A percentile compares a stretch with the other conserved stretches of the same genome.
These are phyloP conservation scores for Gastrolobium bilobum DNA, from an alignment of 306 rosid species.

Conservation along the genomic window DNA sequence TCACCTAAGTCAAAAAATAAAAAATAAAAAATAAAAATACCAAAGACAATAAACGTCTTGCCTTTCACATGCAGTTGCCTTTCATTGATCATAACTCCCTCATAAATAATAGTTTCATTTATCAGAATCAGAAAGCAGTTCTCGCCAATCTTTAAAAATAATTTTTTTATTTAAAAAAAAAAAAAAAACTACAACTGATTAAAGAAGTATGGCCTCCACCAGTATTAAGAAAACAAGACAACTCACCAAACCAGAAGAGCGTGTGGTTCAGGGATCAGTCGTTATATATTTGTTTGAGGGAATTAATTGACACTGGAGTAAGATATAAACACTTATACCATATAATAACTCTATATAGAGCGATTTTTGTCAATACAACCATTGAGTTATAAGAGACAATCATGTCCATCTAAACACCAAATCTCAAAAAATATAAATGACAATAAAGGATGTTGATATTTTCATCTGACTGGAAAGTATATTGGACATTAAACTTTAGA, in stretches of 20 bases:
- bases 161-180: neutral
- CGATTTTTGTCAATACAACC: neutral
- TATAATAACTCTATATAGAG: neutral
- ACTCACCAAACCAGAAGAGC: conserved; percentile 9
- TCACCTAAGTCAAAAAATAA: conserved; percentile 59
- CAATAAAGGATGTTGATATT: neutral
- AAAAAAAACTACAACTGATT: conserved; percentile 1
- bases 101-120: conserved; percentile 15
- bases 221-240: neutral
- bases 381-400: neutral
- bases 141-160: neutral
- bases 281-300: neutral
- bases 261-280: neutral
- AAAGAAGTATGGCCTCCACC: conserved; percentile 9
- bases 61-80: conserved; percentile 25
- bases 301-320: neutral
- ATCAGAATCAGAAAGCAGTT: conserved; percentile 37
- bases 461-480: conserved; percentile 15
- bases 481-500: conserved; percentile 22
- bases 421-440: conserved; percentile 18
- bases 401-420: conserved; percentile 18
- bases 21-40: conserved; percentile 39
- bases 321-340: neutral
- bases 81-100: conserved; percentile 25
- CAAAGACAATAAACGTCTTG: neutral